Percentiles rank a stretch among this genome's conserved stretches.
phyloP scores from a whole-genome alignment of 176 grass and related monocot species.

The Cenchrus americanus region DNA sequence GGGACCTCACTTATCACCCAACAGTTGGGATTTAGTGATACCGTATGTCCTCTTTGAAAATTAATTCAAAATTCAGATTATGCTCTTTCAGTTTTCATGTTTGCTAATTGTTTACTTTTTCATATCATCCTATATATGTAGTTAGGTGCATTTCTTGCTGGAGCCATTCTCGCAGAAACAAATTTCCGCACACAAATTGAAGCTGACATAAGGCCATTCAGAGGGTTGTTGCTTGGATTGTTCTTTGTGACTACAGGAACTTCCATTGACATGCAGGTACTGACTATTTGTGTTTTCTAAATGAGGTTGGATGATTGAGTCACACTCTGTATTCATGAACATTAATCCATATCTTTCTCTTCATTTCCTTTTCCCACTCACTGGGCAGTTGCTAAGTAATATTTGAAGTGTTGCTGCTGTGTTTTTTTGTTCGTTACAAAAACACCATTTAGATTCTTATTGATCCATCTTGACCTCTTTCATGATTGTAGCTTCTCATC shows the following conservation, averaged over 20 bases:
- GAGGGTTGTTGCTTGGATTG: conserved; percentile 95
- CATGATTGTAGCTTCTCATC: conserved; percentile 77
- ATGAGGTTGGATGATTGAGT: neutral
- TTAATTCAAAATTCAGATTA: conserved; percentile 16
- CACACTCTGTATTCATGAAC: conserved; percentile 5
- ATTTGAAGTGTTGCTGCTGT: neutral
- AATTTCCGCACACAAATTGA: conserved; percentile 99
- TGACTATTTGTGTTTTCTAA: neutral
- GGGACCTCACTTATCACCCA: conserved; percentile 98
- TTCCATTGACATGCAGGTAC: conserved; percentile 95
- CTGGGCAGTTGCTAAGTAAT: neutral
- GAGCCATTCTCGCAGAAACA: conserved; percentile 97
- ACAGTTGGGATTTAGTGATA: conserved; percentile 94
- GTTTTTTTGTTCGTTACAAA: neutral
- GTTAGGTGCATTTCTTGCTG: conserved; percentile 98
- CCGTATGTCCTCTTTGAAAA: conserved; percentile 59
- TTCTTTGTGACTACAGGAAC: conserved; percentile 98
- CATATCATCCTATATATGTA: conserved; percentile 48
- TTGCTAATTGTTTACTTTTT: conserved; percentile 23
- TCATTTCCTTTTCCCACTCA: neutral
- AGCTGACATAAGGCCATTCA: conserved; percentile 99
- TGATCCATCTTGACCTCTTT: conserved; percentile 11
- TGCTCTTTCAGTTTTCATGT: conserved; percentile 26
- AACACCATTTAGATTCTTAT: neutral
- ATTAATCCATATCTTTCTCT: conserved; percentile 22